Evolutionary conservation across 2,329 filamentous ascomycete genomes (phyloP).

Genomic region (Endothia cerciana): DNA sequence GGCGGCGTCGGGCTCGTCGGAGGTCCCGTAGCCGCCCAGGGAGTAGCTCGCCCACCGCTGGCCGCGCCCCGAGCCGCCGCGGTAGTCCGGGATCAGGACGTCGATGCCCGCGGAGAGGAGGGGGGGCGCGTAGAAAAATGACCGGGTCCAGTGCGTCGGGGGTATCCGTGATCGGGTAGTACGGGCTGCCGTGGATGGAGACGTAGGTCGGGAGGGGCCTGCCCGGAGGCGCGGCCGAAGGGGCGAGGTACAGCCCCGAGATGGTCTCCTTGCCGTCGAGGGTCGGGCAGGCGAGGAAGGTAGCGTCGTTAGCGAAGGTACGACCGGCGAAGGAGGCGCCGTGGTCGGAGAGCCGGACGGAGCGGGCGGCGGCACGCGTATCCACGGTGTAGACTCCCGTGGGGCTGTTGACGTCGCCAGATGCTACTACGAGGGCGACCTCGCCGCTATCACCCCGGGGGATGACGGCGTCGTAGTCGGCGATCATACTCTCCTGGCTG

Average conservation of each 20-base stretch:
- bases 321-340: slow-evolving; percentile 21
- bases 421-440: slow-evolving; percentile 34
- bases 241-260: slow-evolving; percentile 37
- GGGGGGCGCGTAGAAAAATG: slow-evolving; percentile 37
- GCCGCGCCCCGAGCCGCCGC: slow-evolving; percentile 41
- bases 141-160: slow-evolving; percentile 36
- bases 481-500: slow-evolving; percentile 6
- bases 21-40: slow-evolving; percentile 33
- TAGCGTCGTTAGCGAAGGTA: slow-evolving; percentile 5
- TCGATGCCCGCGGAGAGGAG: slow-evolving; percentile 43
- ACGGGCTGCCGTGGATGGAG: slow-evolving; percentile 43
- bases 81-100: slow-evolving; percentile 44
- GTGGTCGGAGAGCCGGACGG: slow-evolving; percentile 32
- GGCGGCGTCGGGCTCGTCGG: slow-evolving; percentile 44
- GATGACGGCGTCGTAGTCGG: slow-evolving; percentile 11
- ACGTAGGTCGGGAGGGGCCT: slow-evolving; percentile 40
- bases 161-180: slow-evolving; percentile 33
- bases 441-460: slow-evolving; percentile 30
- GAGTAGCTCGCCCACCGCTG: slow-evolving; percentile 39
- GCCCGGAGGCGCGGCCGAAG: slow-evolving; percentile 26
- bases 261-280: slow-evolving; percentile 36
- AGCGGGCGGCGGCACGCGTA: slow-evolving; percentile 29
- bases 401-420: slow-evolving; percentile 35
- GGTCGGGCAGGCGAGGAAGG: slow-evolving; percentile 35
- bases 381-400: slow-evolving; percentile 36